A percentile compares a stretch with the other conserved stretches of the same genome.
These are phyloP conservation scores for Penicillium sumatraense DNA, from an alignment of 2,329 filamentous ascomycete genomes.

Conservation along the genomic window DNA sequence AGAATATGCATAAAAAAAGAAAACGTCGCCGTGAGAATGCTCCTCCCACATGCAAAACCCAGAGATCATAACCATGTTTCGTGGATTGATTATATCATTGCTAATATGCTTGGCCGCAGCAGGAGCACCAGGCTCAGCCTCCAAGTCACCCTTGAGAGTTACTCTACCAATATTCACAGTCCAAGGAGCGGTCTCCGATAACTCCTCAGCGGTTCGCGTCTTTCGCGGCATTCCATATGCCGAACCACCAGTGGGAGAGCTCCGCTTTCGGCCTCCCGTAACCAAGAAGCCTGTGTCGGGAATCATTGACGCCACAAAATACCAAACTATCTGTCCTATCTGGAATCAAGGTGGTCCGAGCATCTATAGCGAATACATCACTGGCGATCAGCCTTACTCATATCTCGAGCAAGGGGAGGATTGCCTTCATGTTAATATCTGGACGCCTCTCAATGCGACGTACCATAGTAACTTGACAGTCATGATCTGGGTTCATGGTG, in stretches of 20 bases:
- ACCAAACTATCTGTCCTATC: background rate
- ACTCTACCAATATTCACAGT: background rate
- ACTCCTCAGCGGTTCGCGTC: background rate
- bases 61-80: background rate
- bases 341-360: background rate
- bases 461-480: constrained; percentile 36
- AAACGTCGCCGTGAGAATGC: too few relatives aligned
- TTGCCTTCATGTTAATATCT: constrained; percentile 43
- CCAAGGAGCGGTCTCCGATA: background rate
- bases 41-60: too few relatives aligned
- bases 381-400: constrained; percentile 6
- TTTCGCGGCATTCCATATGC: constrained; percentile 34
- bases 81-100: background rate
- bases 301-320: background rate
- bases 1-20: background rate
- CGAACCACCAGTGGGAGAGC: constrained; percentile 27
- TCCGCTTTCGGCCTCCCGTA: constrained; percentile 33
- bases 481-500: constrained; percentile 49
- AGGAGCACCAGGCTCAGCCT: background rate
- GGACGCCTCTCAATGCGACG: constrained; percentile 26
- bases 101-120: background rate
- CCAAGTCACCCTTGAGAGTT: background rate
- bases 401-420: constrained; percentile 37
- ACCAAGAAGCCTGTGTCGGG: constrained; percentile 21
- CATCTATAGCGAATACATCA: constrained; percentile 17